Evolutionary conservation across 2,329 filamentous ascomycete genomes (phyloP).

Genomic region (Xylaria hypoxylon): DNA sequence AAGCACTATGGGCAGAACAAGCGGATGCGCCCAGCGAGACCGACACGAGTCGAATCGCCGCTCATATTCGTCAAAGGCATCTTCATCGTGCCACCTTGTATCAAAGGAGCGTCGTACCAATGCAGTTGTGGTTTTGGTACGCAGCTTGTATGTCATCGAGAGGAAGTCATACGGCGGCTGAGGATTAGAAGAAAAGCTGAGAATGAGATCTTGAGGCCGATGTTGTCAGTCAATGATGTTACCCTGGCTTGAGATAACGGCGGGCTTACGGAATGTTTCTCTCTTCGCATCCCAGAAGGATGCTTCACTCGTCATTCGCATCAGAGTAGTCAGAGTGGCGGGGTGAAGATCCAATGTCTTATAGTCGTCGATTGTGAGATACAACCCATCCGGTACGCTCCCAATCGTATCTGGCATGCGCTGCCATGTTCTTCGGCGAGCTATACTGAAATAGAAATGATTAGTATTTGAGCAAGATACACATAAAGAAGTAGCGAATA

Average conservation of each 20-base stretch:
- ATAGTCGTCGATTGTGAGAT: conserved; percentile 47
- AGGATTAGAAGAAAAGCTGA: conserved; percentile 59
- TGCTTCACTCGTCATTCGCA: conserved; percentile 48
- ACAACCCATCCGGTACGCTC: conserved; percentile 43
- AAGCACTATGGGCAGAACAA: conserved; percentile 59
- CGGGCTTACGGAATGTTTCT: conserved; percentile 46
- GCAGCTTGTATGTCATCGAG: conserved; percentile 59
- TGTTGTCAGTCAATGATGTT: conserved; percentile 32
- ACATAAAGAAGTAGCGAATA: background rate
- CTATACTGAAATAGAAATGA: conserved; percentile 41
- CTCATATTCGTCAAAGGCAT: conserved; percentile 61
- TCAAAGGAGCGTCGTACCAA: conserved; percentile 59
- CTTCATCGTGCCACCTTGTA: conserved; percentile 55
- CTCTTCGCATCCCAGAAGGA: conserved; percentile 49
- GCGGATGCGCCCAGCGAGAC: conserved; percentile 59
- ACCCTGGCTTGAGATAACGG: background rate
- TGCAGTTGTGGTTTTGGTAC: conserved; percentile 55
- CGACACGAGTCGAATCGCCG: conserved; percentile 58
- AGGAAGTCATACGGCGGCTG: conserved; percentile 61
- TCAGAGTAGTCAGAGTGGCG: conserved; percentile 45
- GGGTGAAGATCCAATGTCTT: conserved; percentile 46
- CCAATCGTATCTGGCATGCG: conserved; percentile 31
- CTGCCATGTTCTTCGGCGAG: conserved; percentile 41
- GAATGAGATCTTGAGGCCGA: conserved; percentile 52
- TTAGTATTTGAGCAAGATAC: background rate